phyloP scores from a whole-genome alignment of 1,139 yeast genomes.

The Sugiyamaella castrensis region DNA sequence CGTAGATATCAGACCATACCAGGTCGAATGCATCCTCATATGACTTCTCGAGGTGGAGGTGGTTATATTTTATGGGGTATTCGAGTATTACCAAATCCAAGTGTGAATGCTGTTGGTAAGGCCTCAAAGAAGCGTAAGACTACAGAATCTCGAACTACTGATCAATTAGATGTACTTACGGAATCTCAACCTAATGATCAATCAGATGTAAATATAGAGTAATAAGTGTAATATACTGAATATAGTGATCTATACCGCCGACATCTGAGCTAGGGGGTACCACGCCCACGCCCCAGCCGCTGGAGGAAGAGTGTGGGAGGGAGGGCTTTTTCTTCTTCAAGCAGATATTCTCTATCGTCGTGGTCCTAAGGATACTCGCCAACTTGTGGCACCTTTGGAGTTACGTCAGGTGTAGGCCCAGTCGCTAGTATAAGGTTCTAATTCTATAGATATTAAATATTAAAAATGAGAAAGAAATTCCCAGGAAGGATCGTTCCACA shows the following conservation, averaged over 20 bases:
- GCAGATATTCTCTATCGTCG: too few species aligned
- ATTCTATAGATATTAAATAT: background rate
- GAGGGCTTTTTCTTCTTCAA: too few species aligned
- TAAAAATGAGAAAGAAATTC: constrained; percentile 14
- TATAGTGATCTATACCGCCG: background rate
- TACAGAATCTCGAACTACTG: constrained; percentile 1
- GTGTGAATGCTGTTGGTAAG: constrained; percentile 42
- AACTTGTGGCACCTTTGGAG: too few species aligned
- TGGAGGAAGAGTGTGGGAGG: too few species aligned
- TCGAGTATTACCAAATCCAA: constrained; percentile 69
- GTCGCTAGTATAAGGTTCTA: too few species aligned
- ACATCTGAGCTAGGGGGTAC: too few species aligned
- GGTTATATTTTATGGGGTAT: constrained; percentile 83
- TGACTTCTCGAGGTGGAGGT: constrained; percentile 93
- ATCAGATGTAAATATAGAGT: background rate
- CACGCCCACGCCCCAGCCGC: too few species aligned
- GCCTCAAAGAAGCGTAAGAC: constrained; percentile 30
- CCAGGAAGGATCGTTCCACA: constrained; percentile 34
- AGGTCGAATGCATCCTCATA: constrained; percentile 90
- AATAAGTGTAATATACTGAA: background rate
- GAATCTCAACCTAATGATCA: background rate
- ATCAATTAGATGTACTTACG: background rate
- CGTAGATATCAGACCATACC: constrained; percentile 89
- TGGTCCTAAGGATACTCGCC: too few species aligned
- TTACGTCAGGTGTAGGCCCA: too few species aligned